Evolutionary conservation across 768 basidiomycete genomes (phyloP).

Genomic region (Agrocybe chaxingu): DNA sequence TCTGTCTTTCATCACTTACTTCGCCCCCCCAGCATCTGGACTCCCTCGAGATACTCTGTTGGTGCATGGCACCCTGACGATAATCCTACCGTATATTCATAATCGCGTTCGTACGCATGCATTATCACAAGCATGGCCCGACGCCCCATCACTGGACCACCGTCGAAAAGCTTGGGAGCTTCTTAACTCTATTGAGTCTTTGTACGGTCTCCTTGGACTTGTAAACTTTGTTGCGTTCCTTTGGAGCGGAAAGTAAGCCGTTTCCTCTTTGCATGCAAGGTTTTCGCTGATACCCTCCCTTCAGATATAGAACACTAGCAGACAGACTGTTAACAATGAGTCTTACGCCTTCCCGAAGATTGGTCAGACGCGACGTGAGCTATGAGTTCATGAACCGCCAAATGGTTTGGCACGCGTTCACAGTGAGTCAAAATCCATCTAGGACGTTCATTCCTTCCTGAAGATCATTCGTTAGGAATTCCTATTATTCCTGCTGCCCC

Average conservation of each 20-base stretch:
- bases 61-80: conserved; percentile 68
- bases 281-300: neutral
- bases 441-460: neutral
- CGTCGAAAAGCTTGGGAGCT: conserved; percentile 72
- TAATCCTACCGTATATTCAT: conserved; percentile 78
- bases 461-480: conserved; percentile 70
- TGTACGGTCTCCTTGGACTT: conserved; percentile 59
- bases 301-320: conserved; percentile 80
- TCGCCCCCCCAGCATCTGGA: conserved; percentile 48
- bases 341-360: conserved; percentile 66
- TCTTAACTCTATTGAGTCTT: conserved; percentile 64
- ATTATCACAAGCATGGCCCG: conserved; percentile 86
- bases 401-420: conserved; percentile 99
- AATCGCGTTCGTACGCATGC: conserved; percentile 71
- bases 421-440: conserved; percentile 48
- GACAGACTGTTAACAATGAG: conserved; percentile 76
- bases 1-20: conserved; percentile 8
- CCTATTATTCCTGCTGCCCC: conserved; percentile 85
- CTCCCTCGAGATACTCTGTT: conserved; percentile 60
- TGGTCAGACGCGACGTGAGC: conserved; percentile 80
- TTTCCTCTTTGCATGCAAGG: neutral
- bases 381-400: conserved; percentile 99
- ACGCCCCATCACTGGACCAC: conserved; percentile 76
- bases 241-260: conserved; percentile 76
- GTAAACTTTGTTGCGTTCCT: conserved; percentile 82